Conservation (phyloP, 2,329 filamentous ascomycete species). For the Trichoderma gracile region DNA sequence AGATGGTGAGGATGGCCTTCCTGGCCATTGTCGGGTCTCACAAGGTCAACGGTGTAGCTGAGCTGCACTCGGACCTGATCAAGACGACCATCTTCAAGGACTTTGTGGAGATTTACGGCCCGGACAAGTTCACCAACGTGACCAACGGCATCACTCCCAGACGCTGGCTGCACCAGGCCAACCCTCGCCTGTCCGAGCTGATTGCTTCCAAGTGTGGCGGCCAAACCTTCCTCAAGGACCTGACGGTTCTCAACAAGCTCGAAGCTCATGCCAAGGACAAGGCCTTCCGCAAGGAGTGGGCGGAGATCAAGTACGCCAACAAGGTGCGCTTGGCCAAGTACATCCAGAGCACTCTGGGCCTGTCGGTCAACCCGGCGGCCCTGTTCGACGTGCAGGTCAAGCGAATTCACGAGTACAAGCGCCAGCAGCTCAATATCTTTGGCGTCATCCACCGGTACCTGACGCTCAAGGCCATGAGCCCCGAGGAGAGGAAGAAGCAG, state of each 20-base stretch:
- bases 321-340: slow-evolving; percentile 89
- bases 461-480: slow-evolving; percentile 78
- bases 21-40: slow-evolving; percentile 95
- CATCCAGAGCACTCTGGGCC: slow-evolving; percentile 78
- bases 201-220: slow-evolving; percentile 88
- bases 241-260: slow-evolving; percentile 82
- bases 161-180: slow-evolving; percentile 96
- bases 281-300: slow-evolving; percentile 90
- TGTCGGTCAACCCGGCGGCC: slow-evolving; percentile 81
- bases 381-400: slow-evolving; percentile 98
- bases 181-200: slow-evolving; percentile 85
- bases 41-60: slow-evolving; percentile 98
- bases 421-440: slow-evolving; percentile 98
- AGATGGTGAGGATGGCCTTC: slow-evolving; percentile 98
- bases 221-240: slow-evolving; percentile 82
- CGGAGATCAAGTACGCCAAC: slow-evolving; percentile 94
- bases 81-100: slow-evolving; percentile 99
- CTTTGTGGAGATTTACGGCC: slow-evolving; percentile 91
- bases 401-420: slow-evolving; percentile 99
- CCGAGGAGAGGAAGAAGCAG: slow-evolving; percentile 83
- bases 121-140: slow-evolving; percentile 97
- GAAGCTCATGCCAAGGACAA: slow-evolving; percentile 84
- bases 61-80: slow-evolving; percentile 96
- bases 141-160: slow-evolving; percentile 97
- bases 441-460: slow-evolving; percentile 95